Conservation (phyloP, 192 early-diverging fungal species). For the Podila clonocystis region DNA sequence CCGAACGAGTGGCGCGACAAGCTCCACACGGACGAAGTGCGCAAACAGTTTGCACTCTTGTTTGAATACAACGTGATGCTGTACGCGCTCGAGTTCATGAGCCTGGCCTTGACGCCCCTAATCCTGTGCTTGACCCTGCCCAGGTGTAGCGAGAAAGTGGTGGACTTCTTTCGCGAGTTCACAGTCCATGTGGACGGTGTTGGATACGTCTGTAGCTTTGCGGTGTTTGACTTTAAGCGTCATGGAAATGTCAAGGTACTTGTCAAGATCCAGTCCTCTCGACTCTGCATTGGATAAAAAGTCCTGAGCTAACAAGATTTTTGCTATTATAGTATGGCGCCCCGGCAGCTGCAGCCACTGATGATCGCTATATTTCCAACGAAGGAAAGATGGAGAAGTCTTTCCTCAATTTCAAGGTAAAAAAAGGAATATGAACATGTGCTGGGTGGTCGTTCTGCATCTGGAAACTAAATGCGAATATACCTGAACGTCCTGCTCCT, state of each 20-base stretch:
- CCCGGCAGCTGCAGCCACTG: constrained; percentile 59
- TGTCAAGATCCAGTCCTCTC: not conserved
- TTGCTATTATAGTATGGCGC: constrained; percentile 72
- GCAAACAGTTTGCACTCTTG: constrained; percentile 77
- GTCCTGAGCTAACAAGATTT: not conserved
- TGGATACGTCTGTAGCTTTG: constrained; percentile 98
- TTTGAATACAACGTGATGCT: constrained; percentile 85
- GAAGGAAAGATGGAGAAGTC: constrained; percentile 99
- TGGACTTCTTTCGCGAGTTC: constrained; percentile 97
- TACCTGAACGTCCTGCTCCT: not conserved
- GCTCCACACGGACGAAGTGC: constrained; percentile 86
- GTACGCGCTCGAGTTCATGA: constrained; percentile 84
- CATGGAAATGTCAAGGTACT: constrained; percentile 85
- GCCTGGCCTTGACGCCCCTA: constrained; percentile 84
- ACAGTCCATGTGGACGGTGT: constrained; percentile 91
- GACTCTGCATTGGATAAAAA: not conserved
- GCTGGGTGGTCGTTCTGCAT: not conserved
- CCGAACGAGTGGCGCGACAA: constrained; percentile 86
- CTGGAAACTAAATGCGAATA: not conserved
- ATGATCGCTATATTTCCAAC: constrained; percentile 76
- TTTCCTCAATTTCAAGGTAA: constrained; percentile 94
- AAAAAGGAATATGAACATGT: not conserved
- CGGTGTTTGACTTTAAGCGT: constrained; percentile 91
- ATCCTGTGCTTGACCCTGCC: constrained; percentile 85
- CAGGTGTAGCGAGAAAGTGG: constrained; percentile 74